Percentiles rank a stretch among this genome's conserved stretches.
Conservation (phyloP, 2,329 filamentous ascomycete species). For the Pseudogymnoascus verrucosus region DNA sequence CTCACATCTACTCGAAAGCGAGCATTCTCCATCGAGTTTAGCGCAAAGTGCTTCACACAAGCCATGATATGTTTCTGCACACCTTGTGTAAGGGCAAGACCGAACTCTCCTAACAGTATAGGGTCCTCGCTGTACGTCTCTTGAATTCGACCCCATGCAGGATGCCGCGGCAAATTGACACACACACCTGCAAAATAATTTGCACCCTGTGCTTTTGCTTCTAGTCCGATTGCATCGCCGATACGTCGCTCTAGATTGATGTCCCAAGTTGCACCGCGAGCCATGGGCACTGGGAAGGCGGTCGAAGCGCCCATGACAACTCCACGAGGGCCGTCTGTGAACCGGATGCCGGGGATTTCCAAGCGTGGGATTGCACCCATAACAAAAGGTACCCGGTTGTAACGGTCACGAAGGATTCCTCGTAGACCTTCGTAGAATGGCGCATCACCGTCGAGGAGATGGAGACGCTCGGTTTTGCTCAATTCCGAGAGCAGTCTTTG, state of each 20-base stretch:
- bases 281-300: slow-evolving; percentile 15
- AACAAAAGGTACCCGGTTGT: slow-evolving; percentile 11
- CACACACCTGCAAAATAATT: slow-evolving; percentile 24
- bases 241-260: slow-evolving; percentile 20
- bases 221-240: slow-evolving; percentile 22
- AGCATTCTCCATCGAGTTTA: slow-evolving; percentile 27
- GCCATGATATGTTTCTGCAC: slow-evolving; percentile 24
- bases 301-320: slow-evolving; percentile 16
- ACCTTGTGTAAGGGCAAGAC: slow-evolving; percentile 19
- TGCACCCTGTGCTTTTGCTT: slow-evolving; percentile 24
- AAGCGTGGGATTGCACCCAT: slow-evolving; percentile 11
- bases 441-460: slow-evolving; percentile 11
- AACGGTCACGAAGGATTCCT: slow-evolving; percentile 11
- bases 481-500: slow-evolving; percentile 10
- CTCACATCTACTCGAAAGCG: slow-evolving; percentile 24
- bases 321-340: slow-evolving; percentile 24
- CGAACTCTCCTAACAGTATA: slow-evolving; percentile 25
- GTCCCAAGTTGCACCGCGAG: slow-evolving; percentile 25
- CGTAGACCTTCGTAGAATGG: slow-evolving; percentile 12
- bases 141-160: slow-evolving; percentile 24
- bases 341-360: slow-evolving; percentile 15
- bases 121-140: slow-evolving; percentile 27
- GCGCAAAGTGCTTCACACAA: slow-evolving; percentile 26
- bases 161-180: slow-evolving; percentile 24
- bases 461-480: slow-evolving; percentile 10